Base-by-base conservation (phyloP, 495 filamentous ascomycete genomes). In the Sabuloglossum arenarium region DNA sequence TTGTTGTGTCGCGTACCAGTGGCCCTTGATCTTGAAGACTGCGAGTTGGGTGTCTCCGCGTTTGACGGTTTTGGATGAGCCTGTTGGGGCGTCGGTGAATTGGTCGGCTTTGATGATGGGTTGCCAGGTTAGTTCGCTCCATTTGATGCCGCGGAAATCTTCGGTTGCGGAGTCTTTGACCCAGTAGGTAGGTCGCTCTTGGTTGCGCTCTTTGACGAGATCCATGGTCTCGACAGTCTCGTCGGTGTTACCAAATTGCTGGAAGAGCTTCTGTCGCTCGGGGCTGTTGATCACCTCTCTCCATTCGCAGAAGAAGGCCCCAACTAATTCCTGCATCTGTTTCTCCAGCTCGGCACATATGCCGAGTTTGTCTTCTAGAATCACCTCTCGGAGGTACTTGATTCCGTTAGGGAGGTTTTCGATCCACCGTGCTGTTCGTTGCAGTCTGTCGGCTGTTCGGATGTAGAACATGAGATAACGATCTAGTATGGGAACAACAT, bases 401-500 rank as follows among this genome's bases (percentile, higher is more conserved):
- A 97, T 84, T 8, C 90, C 90, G 30, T 87, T 88, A 0, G 90
- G 90, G 0, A 95, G 73, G 56, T 76, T 77, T 62, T 97, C 90
- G 42, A 97, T 73, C 90, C 90, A 97, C 30, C 90, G 77, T 2
- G 90, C 90, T 27, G 90, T 97, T 45, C 90, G 80, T 66, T 95
- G 89, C 1, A 97, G 80, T 64, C 88, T 93, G 71, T 97, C 90
- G 43, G 89, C 90, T 0, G 90, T 94, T 59, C 88, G 85, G 65
- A 97, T 94, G 70, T 97, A 95, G 74, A 97, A 94, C 71, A 88
- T 86, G 11, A 95, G 73, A 67, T 94, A 97, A 28, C 90, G 81
- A 66, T 97, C 90, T 0, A 97, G 72, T 34, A 94, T 85, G 11
- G 87, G 84, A 24, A 94, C 72, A 25, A 95, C 79, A 63, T 93